Base-by-base conservation (phyloP, 306 rosid species). In the Quercus cerris region DNA sequence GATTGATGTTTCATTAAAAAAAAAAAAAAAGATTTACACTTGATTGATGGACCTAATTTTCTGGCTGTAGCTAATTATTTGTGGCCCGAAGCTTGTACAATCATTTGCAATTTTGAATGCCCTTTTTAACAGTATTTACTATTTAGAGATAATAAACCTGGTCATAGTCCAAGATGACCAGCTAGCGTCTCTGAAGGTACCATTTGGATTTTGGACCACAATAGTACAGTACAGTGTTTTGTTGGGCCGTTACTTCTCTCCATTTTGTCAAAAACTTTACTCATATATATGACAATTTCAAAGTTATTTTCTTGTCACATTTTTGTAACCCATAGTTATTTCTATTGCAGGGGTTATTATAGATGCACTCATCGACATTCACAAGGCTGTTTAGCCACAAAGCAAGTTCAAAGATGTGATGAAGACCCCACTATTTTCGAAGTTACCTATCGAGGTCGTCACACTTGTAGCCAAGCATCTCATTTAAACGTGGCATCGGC, bases 351-450 rank as follows among this genome's bases (percentile, higher is more conserved):
- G 70, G 87, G 91, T 67, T 94, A 94, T 72, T 94, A 81, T 54
- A 88, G 98, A 89, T 94, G 98, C 82, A 88, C 97, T 25, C 91
- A 92, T 81, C 84, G 88, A 54, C 30, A 82, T 62, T 58, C 71
- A 63, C 91, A 85, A 83, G 97, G 94, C 1, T 94, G 98, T 82
- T 76, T 78, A 30, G 98, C 98, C n/a, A 92, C 94, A 66, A 94
- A 92, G 73, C 97, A 88, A 85, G 97, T 94, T 70, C 98, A 94
- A 46, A 94, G 71, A 72, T 89, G 90, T 70, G 94, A 94, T 75
- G 64, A 78, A 27, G 94, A 92, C 66, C 79, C 91, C 81, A 74
- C 80, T 33, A 20, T 84, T 35, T 46, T 25, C 11, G 84, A 88
- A 55, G 81, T 92, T 71, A 88, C 89, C 64, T 94, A 91, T 71